Conservation (phyloP, 2,329 filamentous ascomycete species). For the Fusarium vanettenii region DNA sequence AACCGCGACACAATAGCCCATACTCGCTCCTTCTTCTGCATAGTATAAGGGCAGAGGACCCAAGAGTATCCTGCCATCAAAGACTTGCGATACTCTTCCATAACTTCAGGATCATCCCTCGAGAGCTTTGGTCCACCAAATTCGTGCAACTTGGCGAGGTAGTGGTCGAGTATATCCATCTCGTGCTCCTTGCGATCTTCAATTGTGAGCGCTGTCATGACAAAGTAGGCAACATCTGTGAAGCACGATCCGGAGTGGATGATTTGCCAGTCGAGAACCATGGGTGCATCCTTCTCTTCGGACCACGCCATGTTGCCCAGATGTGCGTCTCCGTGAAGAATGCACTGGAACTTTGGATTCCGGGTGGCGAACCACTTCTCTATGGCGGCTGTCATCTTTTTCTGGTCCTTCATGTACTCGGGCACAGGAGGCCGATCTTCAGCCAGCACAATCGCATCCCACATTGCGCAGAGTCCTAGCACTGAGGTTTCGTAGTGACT, state of each 20-base stretch:
- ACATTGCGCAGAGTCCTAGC: slow-evolving; percentile 1
- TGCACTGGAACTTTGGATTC: not conserved
- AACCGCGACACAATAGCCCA: slow-evolving; percentile 6
- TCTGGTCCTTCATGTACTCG: not conserved
- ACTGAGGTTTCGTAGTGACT: slow-evolving; percentile 15
- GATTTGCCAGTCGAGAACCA: not conserved
- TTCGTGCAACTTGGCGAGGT: slow-evolving; percentile 6
- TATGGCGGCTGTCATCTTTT: not conserved
- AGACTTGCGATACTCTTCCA: not conserved
- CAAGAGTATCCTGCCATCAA: not conserved
- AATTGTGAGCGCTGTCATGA: not conserved
- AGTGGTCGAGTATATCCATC: slow-evolving; percentile 12
- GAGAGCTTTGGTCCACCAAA: not conserved
- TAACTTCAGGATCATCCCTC: not conserved
- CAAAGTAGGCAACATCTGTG: not conserved
- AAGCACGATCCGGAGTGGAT: not conserved
- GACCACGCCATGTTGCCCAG: not conserved
- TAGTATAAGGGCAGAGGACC: slow-evolving; percentile 7
- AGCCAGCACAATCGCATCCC: not conserved
- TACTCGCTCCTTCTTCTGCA: slow-evolving; percentile 14
- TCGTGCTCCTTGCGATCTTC: slow-evolving; percentile 10
- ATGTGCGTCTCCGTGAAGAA: not conserved
- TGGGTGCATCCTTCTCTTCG: not conserved
- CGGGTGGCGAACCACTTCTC: not conserved
- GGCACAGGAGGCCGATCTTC: not conserved